Base-by-base conservation (phyloP, 805 yeast species). In the Teunomyces stri region DNA sequence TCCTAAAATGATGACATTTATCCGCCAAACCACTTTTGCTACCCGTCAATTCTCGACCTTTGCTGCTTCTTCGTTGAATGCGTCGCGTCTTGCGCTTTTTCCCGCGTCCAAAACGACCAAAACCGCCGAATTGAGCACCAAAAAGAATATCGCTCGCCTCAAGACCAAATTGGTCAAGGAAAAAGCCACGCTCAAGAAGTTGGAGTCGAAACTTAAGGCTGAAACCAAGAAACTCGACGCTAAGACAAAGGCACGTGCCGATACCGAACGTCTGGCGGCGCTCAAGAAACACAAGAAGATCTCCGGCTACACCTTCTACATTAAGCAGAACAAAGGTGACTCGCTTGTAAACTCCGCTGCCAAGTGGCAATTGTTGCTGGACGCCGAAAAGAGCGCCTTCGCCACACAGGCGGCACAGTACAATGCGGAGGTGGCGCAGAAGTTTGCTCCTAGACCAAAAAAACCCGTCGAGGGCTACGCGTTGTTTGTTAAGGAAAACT, bases 381-480 rank as follows among this genome's bases (percentile, higher is more conserved):
- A 52, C 6, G 47, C 45, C 28, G 74, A 71, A 49, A 66, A 64
- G 54, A 64, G 57, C 11, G 50, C 38, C 4, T 69, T 44, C 49
- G 45, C 50, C 15, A 51, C 43, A 2, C 54, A 58, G 45, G 72
- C 69, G n/a, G 58, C 57, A n/a, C 59, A 54, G 38, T 50, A 54
- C 52, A 68, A 68, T 48, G 65, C 55, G 10, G 61, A 61, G 34
- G 44, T 51, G 27, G 37, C 44, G 6, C 48, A 59, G 45, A 48
- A 55, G 21, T 68, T 53, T 53, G 54, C 60, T 2, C 68, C 70
- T 1, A 64, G 64, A 53, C 77, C 77, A 30, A 62, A 62, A 44
- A 50, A 56, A 5, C 74, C 75, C 5, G 51, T 61, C 3, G 49
- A 45, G 38, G 61, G 62, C 10, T 71, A 60, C 56, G 69, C 73